These are phyloP conservation scores for Backusella luteola DNA, from an alignment of 192 early-diverging fungal genomes.

Conservation along the genomic window DNA sequence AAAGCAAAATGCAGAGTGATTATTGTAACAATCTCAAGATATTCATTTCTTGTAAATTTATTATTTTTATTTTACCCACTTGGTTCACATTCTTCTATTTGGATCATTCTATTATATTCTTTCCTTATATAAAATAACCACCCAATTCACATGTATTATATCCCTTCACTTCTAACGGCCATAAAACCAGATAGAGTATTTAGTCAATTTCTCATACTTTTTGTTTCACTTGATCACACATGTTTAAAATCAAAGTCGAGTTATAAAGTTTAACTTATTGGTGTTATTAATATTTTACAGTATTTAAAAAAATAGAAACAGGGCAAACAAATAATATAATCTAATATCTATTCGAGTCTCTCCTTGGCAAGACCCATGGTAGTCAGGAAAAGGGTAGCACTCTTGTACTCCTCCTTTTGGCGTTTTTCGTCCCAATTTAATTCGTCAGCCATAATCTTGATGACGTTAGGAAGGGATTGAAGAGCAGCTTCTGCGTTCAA, in stretches of 20 bases:
- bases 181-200: background rate
- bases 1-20: too few relatives aligned
- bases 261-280: background rate
- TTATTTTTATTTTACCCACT: too few relatives aligned
- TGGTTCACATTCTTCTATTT: too few relatives aligned
- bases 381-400: constrained; percentile 74
- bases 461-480: constrained; percentile 80
- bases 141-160: background rate
- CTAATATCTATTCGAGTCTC: constrained; percentile 4
- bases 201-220: background rate
- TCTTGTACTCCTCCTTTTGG: constrained; percentile 63
- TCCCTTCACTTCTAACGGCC: background rate
- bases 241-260: background rate
- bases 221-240: background rate
- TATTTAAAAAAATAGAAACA: background rate
- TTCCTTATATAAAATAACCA: background rate
- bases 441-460: constrained; percentile 91
- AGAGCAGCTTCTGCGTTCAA: constrained; percentile 88
- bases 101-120: background rate
- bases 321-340: background rate
- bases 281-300: constrained; percentile 8
- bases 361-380: constrained; percentile 81
- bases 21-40: too few relatives aligned
- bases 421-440: constrained; percentile 73
- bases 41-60: too few relatives aligned